A percentile compares a stretch with the other conserved stretches of the same genome.
Evolutionary conservation across 306 rosid genomes (phyloP).

Genomic region (Citrullus colocynthis): DNA sequence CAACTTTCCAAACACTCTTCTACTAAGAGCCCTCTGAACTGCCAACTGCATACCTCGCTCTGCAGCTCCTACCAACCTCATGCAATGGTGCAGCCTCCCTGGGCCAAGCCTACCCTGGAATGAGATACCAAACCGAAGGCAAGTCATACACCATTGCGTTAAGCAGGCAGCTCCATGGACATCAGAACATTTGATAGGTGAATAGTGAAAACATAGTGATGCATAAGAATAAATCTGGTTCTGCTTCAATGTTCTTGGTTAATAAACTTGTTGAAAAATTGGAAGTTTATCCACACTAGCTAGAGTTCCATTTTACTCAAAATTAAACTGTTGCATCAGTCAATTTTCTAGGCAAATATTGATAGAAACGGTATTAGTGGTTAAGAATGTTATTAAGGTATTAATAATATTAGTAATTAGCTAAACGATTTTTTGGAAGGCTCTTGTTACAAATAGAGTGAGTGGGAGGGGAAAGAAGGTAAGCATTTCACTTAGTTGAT

Average conservation of each 20-base stretch:
- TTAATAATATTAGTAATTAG: too few relatives aligned
- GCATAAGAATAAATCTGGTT: not conserved
- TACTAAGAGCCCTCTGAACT: constrained; percentile 75
- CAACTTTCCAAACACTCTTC: constrained; percentile 72
- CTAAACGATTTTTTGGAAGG: too few relatives aligned
- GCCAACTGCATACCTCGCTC: constrained; percentile 81
- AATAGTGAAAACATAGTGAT: not conserved
- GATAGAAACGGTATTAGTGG: too few relatives aligned
- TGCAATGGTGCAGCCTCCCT: constrained; percentile 97
- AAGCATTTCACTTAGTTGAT: too few relatives aligned
- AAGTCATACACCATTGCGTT: not conserved
- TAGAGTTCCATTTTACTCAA: not conserved
- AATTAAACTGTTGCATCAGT: not conserved
- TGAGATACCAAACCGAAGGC: not conserved
- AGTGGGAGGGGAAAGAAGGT: too few relatives aligned
- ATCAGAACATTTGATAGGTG: not conserved
- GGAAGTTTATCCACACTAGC: not conserved
- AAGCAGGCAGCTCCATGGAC: not conserved
- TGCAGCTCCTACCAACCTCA: constrained; percentile 90
- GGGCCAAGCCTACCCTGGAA: constrained; percentile 95
- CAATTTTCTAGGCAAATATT: not conserved
- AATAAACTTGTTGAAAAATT: too few relatives aligned
- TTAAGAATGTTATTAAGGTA: too few relatives aligned
- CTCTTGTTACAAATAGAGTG: too few relatives aligned
- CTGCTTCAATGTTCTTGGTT: too few relatives aligned